Evolutionary conservation across 345 rosid species (phyloP), one percentile per base, ranked within the genome.

Genomic region (Linum lewisii): DNA sequence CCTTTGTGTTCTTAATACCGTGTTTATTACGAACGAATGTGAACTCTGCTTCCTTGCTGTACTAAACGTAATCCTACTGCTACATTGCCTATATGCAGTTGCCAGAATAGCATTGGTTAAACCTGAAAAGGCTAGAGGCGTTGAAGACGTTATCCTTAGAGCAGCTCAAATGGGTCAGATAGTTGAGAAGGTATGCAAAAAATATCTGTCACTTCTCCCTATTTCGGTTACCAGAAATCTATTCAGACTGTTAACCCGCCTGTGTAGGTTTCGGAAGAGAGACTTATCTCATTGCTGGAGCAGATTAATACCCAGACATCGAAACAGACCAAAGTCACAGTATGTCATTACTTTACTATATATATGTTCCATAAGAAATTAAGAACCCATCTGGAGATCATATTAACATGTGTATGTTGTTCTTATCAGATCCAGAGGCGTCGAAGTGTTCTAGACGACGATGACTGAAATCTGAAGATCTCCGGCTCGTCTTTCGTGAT

Each of bases 71-170:
- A 34, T 34, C 38, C n/a, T n/a, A n/a, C n/a, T n/a, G n/a, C 38
- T 34, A 34, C 38, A 51, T 51, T 53, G 57, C 24, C 26, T 21
- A 0, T 22, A 4, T 53, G 36, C 71, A 92, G 98, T 92, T 67
- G 87, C 98, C 59, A 80, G 96, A 69, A 92, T 92, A 73, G 96
- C 96, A 22, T 69, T 92, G 79, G 98, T 92, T 78, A 92, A 92
- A 77, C 98, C 98, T 73, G 96, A 92, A 76, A 92, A 92, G 74
- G 96, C 95, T 44, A 86, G 88, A 69, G 80, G 95, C 36, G 98
- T 92, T 60, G 96, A 92, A 74, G 98, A 92, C 73, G 88, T 86
- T 54, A 59, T 88, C 61, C 77, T 92, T 59, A 78, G 96, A 73
- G 86, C 96, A 73, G 89, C 96, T 64, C 93, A 88, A 65, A 83